Conservation (phyloP, 1,284 basidiomycete species). For the Rhodotorula sp. region DNA sequence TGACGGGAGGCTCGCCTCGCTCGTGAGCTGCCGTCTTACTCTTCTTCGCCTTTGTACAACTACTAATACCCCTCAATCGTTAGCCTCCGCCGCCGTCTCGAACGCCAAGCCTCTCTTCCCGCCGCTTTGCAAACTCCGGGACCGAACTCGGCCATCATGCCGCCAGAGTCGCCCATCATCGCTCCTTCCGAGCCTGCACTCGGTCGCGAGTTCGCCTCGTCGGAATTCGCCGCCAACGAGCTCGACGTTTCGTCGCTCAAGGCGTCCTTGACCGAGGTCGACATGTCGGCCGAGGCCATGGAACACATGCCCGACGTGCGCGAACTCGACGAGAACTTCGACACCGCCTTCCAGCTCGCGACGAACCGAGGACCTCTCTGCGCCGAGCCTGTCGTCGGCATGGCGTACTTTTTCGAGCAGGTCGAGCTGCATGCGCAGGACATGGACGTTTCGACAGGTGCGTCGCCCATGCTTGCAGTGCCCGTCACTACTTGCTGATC, state of each 20-base stretch:
- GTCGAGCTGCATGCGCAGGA: slow-evolving; percentile 60
- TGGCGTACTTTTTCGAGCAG: slow-evolving; percentile 85
- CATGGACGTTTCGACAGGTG: slow-evolving; percentile 24
- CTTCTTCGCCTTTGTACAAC: neutral
- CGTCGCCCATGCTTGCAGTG: neutral
- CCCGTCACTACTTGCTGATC: neutral
- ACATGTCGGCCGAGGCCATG: slow-evolving; percentile 5
- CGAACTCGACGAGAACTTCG: slow-evolving; percentile 78
- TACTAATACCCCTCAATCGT: neutral
- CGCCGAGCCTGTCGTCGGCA: slow-evolving; percentile 88
- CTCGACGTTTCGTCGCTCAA: slow-evolving; percentile 28
- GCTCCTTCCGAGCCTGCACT: slow-evolving; percentile 20
- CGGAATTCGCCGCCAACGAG: slow-evolving; percentile 28
- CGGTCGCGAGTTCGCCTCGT: slow-evolving; percentile 33
- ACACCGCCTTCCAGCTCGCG: slow-evolving; percentile 93
- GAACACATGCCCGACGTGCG: slow-evolving; percentile 44
- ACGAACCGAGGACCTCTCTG: slow-evolving; percentile 92
- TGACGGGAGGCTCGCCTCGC: slow-evolving; percentile 46
- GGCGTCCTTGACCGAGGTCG: slow-evolving; percentile 17
- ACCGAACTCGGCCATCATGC: slow-evolving; percentile 10
- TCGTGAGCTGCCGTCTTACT: slow-evolving; percentile 43
- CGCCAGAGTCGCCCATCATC: slow-evolving; percentile 11
- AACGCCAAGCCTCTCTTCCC: slow-evolving; percentile 34
- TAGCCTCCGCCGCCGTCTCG: slow-evolving; percentile 39
- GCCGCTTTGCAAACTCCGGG: slow-evolving; percentile 35